phyloP scores from a whole-genome alignment of 1,284 basidiomycete genomes.

The Papiliotrema nemorosa region DNA sequence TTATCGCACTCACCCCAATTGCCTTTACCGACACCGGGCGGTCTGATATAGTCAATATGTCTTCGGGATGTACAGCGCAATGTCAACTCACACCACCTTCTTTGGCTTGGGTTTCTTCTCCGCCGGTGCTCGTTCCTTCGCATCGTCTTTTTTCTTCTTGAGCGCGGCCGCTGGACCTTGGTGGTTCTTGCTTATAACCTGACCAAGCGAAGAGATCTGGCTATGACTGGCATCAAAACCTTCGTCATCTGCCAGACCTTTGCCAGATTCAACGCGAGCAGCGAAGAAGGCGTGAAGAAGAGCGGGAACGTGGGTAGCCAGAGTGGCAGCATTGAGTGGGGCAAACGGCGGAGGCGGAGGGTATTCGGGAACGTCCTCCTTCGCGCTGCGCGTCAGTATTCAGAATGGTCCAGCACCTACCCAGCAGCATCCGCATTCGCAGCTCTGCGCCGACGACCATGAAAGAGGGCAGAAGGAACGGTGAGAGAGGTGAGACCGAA shows the following conservation, averaged over 20 bases:
- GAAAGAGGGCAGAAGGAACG: slow-evolving; percentile 75
- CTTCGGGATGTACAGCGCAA: neutral
- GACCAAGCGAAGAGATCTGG: slow-evolving; percentile 43
- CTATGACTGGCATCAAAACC: slow-evolving; percentile 36
- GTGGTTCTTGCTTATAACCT: slow-evolving; percentile 34
- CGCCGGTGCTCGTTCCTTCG: slow-evolving; percentile 13
- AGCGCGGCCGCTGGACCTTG: slow-evolving; percentile 7
- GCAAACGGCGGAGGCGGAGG: slow-evolving; percentile 77
- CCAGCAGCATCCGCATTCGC: slow-evolving; percentile 19
- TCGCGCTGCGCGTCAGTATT: slow-evolving; percentile 48
- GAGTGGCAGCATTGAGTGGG: slow-evolving; percentile 60
- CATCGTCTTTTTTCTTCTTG: slow-evolving; percentile 29
- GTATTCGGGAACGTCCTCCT: slow-evolving; percentile 64
- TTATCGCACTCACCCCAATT: slow-evolving; percentile 41
- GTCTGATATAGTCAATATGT: slow-evolving; percentile 9
- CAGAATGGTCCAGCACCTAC: slow-evolving; percentile 11
- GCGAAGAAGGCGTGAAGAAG: slow-evolving; percentile 75
- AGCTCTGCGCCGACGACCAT: slow-evolving; percentile 57
- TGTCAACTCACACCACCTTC: slow-evolving; percentile 28
- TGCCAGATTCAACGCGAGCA: slow-evolving; percentile 52
- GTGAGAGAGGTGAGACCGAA: slow-evolving; percentile 73
- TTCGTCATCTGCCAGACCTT: slow-evolving; percentile 32
- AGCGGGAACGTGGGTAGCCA: slow-evolving; percentile 73
- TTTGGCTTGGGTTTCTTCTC: slow-evolving; percentile 27
- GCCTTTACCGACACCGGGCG: slow-evolving; percentile 44